phyloP scores from a whole-genome alignment of 306 rosid species.

The Rosa rugosa region DNA sequence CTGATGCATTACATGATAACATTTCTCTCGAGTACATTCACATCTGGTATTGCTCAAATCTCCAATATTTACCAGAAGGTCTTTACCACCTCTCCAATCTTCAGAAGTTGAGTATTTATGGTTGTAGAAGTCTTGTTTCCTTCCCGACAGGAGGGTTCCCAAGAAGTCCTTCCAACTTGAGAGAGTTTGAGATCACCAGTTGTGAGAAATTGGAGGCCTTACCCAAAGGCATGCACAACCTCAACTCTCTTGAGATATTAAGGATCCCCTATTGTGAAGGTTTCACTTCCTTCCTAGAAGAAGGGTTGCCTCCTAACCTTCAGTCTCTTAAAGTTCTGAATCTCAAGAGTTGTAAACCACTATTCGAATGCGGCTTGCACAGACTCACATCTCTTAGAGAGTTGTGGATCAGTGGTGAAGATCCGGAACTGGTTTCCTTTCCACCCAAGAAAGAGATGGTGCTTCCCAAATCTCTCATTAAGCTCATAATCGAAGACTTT shows the following conservation, averaged over 20 bases:
- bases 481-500: background rate
- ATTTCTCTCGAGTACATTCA: constrained; percentile 15
- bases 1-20: constrained; percentile 5
- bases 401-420: background rate
- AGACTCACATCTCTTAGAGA: background rate
- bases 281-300: background rate
- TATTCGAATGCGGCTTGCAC: background rate
- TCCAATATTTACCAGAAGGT: background rate
- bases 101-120: background rate
- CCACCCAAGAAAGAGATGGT: background rate
- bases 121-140: constrained; percentile 23
- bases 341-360: background rate
- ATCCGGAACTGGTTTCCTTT: background rate
- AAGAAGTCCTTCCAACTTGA: background rate
- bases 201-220: background rate
- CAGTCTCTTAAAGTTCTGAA: background rate
- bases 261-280: background rate
- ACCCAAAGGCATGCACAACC: background rate
- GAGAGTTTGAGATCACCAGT: background rate
- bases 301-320: background rate
- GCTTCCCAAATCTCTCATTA: background rate
- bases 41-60: background rate
- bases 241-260: background rate
- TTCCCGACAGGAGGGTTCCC: background rate
- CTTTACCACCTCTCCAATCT: background rate